Evolutionary conservation across 2,329 filamentous ascomycete species (phyloP).

Genomic region (Cryphonectria japonica): DNA sequence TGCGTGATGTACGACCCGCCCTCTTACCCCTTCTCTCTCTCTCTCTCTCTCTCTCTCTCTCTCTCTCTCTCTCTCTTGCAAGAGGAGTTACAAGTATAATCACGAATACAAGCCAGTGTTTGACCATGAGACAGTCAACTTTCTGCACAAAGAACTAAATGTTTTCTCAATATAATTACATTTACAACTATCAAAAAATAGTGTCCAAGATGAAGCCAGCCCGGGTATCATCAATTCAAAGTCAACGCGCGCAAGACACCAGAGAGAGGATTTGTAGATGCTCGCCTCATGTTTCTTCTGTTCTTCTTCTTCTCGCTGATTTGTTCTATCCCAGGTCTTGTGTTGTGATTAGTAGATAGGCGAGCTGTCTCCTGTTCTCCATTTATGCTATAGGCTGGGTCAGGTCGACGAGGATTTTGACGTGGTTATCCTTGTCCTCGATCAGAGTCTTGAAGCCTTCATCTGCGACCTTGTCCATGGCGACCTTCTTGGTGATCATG

Average conservation of each 20-base stretch:
- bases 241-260: background rate
- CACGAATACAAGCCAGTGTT: background rate
- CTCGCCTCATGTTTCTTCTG: background rate
- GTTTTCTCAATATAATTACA: background rate
- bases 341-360: background rate
- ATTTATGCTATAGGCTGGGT: slow-evolving; percentile 19
- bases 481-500: slow-evolving; percentile 60
- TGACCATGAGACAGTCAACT: background rate
- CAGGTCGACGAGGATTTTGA: slow-evolving; percentile 56
- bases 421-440: slow-evolving; percentile 57
- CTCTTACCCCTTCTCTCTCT: too few relatives aligned
- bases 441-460: slow-evolving; percentile 56
- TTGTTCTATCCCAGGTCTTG: background rate
- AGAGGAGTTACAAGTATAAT: background rate
- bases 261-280: background rate
- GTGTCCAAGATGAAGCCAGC: background rate
- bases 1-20: too few relatives aligned
- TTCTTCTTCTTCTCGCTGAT: background rate
- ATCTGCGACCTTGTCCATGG: slow-evolving; percentile 53
- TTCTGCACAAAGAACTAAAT: background rate
- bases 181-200: background rate
- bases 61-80: too few relatives aligned
- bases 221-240: slow-evolving; percentile 23
- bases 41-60: too few relatives aligned
- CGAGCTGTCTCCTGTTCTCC: background rate